Evolutionary conservation across 345 rosid genomes (phyloP).

Genomic region (Aquilaria yunnanensis): DNA sequence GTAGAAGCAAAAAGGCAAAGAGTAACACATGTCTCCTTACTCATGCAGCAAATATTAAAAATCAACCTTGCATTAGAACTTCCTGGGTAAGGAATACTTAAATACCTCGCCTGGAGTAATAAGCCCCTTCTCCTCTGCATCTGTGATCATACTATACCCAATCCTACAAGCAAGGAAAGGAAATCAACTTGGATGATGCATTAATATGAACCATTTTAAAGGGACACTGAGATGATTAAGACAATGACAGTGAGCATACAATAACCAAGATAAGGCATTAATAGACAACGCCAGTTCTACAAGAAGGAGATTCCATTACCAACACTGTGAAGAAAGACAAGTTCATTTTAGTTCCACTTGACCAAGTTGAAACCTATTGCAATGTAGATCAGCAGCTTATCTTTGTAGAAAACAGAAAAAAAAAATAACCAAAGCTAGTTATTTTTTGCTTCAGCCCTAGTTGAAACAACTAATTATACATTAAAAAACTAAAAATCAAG

Average conservation of each 20-base stretch:
- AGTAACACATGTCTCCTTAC: background rate
- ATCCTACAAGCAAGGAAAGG: constrained; percentile 31
- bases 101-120: constrained; percentile 55
- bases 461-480: no score
- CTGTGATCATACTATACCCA: constrained; percentile 70
- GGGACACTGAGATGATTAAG: no score
- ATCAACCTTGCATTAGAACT: no score
- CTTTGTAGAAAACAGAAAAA: background rate
- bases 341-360: background rate
- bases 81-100: background rate
- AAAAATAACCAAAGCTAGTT: background rate
- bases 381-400: no score
- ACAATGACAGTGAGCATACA: no score
- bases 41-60: background rate
- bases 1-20: background rate
- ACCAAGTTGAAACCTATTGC: no score
- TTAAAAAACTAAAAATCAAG: no score
- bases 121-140: constrained; percentile 74
- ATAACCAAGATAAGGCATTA: background rate
- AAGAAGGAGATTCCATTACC: background rate
- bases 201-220: no score
- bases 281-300: background rate
- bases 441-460: no score
- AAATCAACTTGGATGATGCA: background rate
- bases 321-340: background rate